A percentile compares a stretch with the other conserved stretches of the same genome.
Conservation (phyloP, 2,329 filamentous ascomycete species). For the Botrytis fabae region DNA sequence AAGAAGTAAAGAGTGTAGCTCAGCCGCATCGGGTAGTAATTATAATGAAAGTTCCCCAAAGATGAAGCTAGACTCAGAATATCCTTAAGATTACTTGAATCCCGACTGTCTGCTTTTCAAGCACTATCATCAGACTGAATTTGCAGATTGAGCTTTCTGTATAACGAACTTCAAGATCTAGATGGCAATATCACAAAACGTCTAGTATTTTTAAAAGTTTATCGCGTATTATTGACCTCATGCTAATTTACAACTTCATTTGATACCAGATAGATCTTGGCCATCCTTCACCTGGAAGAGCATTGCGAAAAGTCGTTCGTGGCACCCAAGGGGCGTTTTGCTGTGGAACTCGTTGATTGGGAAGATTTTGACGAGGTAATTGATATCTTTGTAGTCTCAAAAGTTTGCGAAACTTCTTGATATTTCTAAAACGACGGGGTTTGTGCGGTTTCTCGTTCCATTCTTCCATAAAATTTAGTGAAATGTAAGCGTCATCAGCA, state of each 20-base stretch:
- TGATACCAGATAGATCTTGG: not conserved
- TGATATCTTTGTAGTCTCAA: not conserved
- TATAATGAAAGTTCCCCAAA: not conserved
- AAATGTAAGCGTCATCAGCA: not conserved
- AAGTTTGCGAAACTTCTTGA: not conserved
- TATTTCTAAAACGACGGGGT: not conserved
- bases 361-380: not conserved
- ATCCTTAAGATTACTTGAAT: not conserved
- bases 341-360: not conserved
- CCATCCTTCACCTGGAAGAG: not conserved
- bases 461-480: not conserved
- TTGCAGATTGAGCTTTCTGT: not conserved
- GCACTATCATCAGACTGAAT: fast-evolving
- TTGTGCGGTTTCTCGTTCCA: not conserved
- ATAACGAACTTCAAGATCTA: not conserved
- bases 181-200: no score
- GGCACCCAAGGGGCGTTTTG: not conserved
- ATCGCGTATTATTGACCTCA: not conserved
- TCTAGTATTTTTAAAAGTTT: not conserved
- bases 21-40: no score
- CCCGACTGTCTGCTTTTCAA: not conserved
- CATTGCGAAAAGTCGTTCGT: not conserved
- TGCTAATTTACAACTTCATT: not conserved
- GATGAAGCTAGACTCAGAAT: not conserved
- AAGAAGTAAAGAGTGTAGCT: no score